Evolutionary conservation across 352 stramenopile genomes (phyloP).

Genomic region (Phytopythium oedochilum): DNA sequence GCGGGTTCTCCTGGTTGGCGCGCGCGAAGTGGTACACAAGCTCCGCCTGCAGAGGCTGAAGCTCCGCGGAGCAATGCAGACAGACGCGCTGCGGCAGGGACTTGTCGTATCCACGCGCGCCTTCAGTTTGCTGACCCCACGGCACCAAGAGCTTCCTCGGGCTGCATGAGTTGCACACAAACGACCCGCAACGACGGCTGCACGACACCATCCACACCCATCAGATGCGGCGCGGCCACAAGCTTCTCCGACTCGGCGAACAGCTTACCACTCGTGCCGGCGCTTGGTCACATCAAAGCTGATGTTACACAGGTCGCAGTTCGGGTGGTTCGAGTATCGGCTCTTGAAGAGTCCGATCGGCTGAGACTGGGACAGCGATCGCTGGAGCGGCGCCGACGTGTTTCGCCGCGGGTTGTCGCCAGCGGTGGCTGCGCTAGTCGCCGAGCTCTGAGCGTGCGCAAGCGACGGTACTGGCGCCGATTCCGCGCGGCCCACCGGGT

Average conservation of each 20-base stretch:
- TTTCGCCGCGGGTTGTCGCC: background rate
- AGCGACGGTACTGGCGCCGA: background rate
- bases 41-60: slow-evolving; percentile 45
- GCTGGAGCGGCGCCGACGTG: slow-evolving; percentile 7
- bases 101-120: slow-evolving; percentile 43
- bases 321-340: slow-evolving; percentile 58
- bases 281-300: slow-evolving; percentile 61
- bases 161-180: slow-evolving; percentile 54
- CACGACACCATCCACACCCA: no score
- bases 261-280: slow-evolving; percentile 57
- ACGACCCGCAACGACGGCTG: slow-evolving; percentile 48
- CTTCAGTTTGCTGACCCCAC: slow-evolving; percentile 39
- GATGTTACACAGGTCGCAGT: slow-evolving; percentile 57
- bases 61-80: slow-evolving; percentile 35
- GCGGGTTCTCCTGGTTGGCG: slow-evolving; percentile 34
- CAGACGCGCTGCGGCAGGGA: slow-evolving; percentile 55
- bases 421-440: background rate
- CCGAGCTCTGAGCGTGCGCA: background rate
- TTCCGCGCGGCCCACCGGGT: background rate
- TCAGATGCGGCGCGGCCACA: no score
- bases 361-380: slow-evolving; percentile 3
- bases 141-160: slow-evolving; percentile 51
- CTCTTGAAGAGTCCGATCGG: slow-evolving; percentile 25
- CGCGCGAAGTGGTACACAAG: slow-evolving; percentile 37
- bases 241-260: no score